Evolutionary conservation across 495 filamentous ascomycete genomes (phyloP).

Genomic region (Penicillium arizonense): DNA sequence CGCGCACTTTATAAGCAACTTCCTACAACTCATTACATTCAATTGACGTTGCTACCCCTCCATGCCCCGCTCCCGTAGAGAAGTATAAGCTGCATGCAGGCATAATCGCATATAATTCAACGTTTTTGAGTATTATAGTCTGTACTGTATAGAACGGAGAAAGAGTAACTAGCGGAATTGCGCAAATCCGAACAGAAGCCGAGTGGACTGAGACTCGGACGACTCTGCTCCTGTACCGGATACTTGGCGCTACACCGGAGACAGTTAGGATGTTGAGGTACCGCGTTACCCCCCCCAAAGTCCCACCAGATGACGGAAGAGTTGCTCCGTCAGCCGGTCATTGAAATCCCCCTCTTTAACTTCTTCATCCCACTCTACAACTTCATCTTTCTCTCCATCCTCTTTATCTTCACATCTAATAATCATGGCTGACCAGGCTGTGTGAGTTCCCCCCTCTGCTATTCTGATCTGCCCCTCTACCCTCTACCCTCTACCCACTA

Average conservation of each 20-base stretch:
- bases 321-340: slow-evolving; percentile 43
- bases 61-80: slow-evolving; percentile 34
- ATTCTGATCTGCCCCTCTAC: slow-evolving; percentile 1
- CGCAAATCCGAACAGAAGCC: slow-evolving; percentile 15
- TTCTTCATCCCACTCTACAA: slow-evolving; percentile 13
- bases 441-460: slow-evolving; percentile 48
- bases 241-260: slow-evolving; percentile 29
- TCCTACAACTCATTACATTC: not conserved
- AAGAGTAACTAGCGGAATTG: not conserved
- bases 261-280: slow-evolving; percentile 9
- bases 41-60: slow-evolving; percentile 27
- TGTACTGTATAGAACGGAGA: not conserved
- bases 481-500: not conserved
- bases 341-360: slow-evolving; percentile 16
- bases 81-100: slow-evolving; percentile 8
- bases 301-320: slow-evolving; percentile 48
- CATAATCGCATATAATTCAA: not conserved
- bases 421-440: slow-evolving; percentile 49
- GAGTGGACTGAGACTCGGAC: slow-evolving; percentile 38
- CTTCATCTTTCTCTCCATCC: slow-evolving; percentile 11
- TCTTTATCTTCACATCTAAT: slow-evolving; percentile 17
- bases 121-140: too few species aligned
- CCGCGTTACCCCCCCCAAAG: slow-evolving; percentile 26
- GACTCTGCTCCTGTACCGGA: slow-evolving; percentile 41
- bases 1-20: not conserved